Base-by-base conservation (phyloP, 2,329 filamentous ascomycete genomes). In the Grosmannia serpens region DNA sequence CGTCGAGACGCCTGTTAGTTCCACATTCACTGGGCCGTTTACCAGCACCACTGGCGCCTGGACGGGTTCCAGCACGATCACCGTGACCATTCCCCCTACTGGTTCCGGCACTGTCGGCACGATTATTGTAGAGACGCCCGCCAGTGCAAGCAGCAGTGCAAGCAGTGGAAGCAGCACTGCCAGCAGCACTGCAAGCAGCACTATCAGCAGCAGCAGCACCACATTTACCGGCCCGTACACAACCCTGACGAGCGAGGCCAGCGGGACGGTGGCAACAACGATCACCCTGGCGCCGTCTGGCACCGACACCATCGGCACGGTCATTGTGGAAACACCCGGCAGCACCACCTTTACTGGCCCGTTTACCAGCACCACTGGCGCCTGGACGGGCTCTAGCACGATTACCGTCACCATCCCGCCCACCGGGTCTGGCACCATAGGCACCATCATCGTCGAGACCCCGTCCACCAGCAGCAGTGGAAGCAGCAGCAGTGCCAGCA, bases 371-470 rank as follows among this genome's bases (percentile, higher is more conserved):
- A 31, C 59, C n/a, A 55, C 55, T 1, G 57, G 57, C 13, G 15
- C 17, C 2, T 58, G 33, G 38, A 57, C 41, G 13, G 60, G 60
- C 44, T 53, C 55, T 2, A 49, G 22, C 13, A n/a, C 57, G 3
- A 15, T 24, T 15, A 58, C 57, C 2, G 10, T 61, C 4, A 58
- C 60, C 0, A 1, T 61, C 9, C 31, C 55, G 3, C 60, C 60
- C 5, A 58, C 47, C 60, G 72, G 72, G 31, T 86, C 83, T 44
- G 87, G 86, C 46, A 78, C 83, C 66, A 74, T 58, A 7, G 62
- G 58, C 31, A 64, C 63, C 1, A 56, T 63, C 7, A 24, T 64
- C 27, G 47, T 64, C 15, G 57, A 62, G 46, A 61, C 46, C 13
- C 62, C 62, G 10, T 9, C 35, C 4, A 26, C 35, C 3, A 8